Evolutionary conservation across 768 basidiomycete species (phyloP).

Genomic region (Piloderma croceum): DNA sequence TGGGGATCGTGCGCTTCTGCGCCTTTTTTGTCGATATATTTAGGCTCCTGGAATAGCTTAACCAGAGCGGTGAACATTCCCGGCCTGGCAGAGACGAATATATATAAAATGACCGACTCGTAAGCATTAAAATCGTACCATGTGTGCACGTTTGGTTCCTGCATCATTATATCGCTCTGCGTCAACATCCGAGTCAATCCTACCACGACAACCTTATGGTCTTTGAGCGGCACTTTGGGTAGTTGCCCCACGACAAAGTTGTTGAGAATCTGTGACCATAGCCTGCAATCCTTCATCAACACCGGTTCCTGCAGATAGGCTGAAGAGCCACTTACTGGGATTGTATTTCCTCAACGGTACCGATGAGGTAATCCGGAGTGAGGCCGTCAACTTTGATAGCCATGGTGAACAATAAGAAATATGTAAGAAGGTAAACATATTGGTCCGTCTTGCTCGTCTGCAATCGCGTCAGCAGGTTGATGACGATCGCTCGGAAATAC

Average conservation of each 20-base stretch:
- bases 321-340: constrained; percentile 50
- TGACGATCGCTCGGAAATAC: constrained; percentile 68
- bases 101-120: neutral
- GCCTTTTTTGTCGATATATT: constrained; percentile 48
- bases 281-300: constrained; percentile 30
- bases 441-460: constrained; percentile 86
- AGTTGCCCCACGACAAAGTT: constrained; percentile 79
- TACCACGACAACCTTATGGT: constrained; percentile 79
- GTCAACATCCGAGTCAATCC: constrained; percentile 78
- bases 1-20: constrained; percentile 43
- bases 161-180: constrained; percentile 63
- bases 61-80: constrained; percentile 61
- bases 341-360: constrained; percentile 80
- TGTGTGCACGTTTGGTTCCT: constrained; percentile 50
- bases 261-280: constrained; percentile 76
- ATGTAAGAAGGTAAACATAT: constrained; percentile 76
- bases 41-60: constrained; percentile 73
- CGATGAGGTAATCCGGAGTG: constrained; percentile 73
- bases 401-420: constrained; percentile 71
- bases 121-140: constrained; percentile 51
- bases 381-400: constrained; percentile 72
- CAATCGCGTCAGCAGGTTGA: constrained; percentile 80
- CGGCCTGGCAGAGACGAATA: constrained; percentile 45
- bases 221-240: constrained; percentile 73
- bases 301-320: neutral